A percentile compares a stretch with the other conserved stretches of the same genome.
These are phyloP conservation scores for Cladosporium colombiae DNA, from an alignment of 2,329 filamentous ascomycete species.

Conservation along the genomic window DNA sequence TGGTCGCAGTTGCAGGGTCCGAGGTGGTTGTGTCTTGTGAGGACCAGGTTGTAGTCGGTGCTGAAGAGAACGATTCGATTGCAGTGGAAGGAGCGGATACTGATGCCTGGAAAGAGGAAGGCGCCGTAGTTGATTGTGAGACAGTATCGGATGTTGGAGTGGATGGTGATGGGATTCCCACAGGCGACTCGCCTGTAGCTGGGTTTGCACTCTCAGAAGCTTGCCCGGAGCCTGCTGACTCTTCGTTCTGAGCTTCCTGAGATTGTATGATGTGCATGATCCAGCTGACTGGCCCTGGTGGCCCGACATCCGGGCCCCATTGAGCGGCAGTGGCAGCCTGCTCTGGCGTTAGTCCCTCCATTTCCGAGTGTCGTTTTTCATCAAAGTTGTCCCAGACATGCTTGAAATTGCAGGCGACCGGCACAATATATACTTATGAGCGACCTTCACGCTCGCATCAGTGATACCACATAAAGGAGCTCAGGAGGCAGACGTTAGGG, in stretches of 20 bases:
- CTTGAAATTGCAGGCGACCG: slow-evolving; percentile 17
- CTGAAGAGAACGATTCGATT: slow-evolving; percentile 10
- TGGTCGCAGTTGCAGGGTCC: slow-evolving; percentile 5
- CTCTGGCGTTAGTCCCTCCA: slow-evolving; percentile 21
- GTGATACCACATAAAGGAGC: slow-evolving; percentile 15
- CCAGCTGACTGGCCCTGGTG: slow-evolving; percentile 16
- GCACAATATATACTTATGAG: slow-evolving; percentile 16
- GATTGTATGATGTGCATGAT: slow-evolving; percentile 12
- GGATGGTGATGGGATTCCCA: not conserved
- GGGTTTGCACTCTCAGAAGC: not conserved
- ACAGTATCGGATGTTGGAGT: slow-evolving; percentile 17
- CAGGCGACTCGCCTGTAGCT: slow-evolving; percentile 6
- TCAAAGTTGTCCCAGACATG: slow-evolving; percentile 20
- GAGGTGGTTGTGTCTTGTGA: slow-evolving; percentile 8
- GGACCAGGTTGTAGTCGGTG: not conserved
- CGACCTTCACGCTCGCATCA: slow-evolving; percentile 17
- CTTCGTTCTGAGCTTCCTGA: slow-evolving; percentile 1
- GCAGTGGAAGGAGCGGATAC: slow-evolving; percentile 1
- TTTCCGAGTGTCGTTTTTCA: slow-evolving; percentile 20
- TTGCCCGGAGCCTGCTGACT: slow-evolving; percentile 7
- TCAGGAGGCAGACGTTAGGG: slow-evolving; percentile 20
- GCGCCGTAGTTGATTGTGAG: slow-evolving; percentile 5
- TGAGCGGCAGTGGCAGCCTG: slow-evolving; percentile 16
- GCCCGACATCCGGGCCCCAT: slow-evolving; percentile 17
- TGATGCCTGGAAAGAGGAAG: slow-evolving; percentile 3